Evolutionary conservation across 352 stramenopile species (phyloP).

Genomic region (Phytophthora ohioensis): DNA sequence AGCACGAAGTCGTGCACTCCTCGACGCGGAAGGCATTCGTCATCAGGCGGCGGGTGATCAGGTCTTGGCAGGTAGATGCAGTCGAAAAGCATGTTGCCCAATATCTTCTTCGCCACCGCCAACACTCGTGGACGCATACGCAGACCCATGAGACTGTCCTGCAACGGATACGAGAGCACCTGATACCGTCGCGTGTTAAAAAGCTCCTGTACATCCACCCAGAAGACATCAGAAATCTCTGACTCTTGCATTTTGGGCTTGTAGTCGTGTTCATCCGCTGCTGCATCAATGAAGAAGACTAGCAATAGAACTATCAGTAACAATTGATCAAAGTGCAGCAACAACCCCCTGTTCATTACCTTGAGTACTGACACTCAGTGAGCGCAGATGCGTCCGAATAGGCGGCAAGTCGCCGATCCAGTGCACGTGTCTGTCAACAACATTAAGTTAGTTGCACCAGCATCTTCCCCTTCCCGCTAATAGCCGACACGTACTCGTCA

Average conservation of each 20-base stretch:
- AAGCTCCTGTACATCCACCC: slow-evolving; percentile 84
- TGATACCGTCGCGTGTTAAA: slow-evolving; percentile 68
- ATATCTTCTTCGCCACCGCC: slow-evolving; percentile 38
- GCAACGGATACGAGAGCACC: slow-evolving; percentile 60
- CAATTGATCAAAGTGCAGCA: slow-evolving; percentile 1
- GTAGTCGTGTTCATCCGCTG: slow-evolving; percentile 57
- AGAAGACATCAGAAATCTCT: slow-evolving; percentile 85
- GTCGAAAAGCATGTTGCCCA: slow-evolving; percentile 72
- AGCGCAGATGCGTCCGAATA: slow-evolving; percentile 71
- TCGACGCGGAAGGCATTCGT: slow-evolving; percentile 49
- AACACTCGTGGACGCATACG: slow-evolving; percentile 43
- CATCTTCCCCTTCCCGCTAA: neutral
- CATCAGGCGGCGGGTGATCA: slow-evolving; percentile 43
- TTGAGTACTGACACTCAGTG: slow-evolving; percentile 75
- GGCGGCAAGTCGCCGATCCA: slow-evolving; percentile 70
- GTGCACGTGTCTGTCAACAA: slow-evolving; percentile 58
- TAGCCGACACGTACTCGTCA: slow-evolving; percentile 42
- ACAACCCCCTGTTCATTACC: slow-evolving; percentile 30
- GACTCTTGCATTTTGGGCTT: slow-evolving; percentile 60
- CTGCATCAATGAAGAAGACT: slow-evolving; percentile 82
- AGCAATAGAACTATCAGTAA: slow-evolving; percentile 4
- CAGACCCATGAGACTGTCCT: slow-evolving; percentile 64
- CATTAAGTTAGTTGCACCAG: slow-evolving; percentile 21
- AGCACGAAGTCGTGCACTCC: slow-evolving; percentile 79
- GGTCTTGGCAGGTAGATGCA: slow-evolving; percentile 84